These are phyloP conservation scores for Ricinus communis DNA, from an alignment of 345 rosid genomes.

Conservation along the genomic window DNA sequence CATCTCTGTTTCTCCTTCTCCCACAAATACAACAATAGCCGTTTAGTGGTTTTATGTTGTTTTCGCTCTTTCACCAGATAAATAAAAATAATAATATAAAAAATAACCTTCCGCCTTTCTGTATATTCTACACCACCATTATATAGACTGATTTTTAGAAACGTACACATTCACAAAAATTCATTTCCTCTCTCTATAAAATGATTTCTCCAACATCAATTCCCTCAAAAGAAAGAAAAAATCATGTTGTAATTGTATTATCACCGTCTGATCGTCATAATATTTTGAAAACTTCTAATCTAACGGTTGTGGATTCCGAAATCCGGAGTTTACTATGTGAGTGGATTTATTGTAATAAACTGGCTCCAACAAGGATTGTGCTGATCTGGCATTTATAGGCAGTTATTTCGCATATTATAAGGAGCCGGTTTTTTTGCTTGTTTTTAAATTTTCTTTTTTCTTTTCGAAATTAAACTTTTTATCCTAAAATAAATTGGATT, in stretches of 20 bases:
- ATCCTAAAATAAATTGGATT: background rate
- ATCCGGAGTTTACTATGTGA: conserved; percentile 3
- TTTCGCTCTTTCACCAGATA: conserved; percentile 42
- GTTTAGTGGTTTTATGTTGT: conserved; percentile 38
- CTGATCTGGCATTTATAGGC: background rate
- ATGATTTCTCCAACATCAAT: background rate
- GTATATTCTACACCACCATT: conserved; percentile 5
- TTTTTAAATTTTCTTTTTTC: background rate
- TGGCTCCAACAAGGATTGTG: background rate
- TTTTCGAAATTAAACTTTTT: background rate
- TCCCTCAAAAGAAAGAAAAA: background rate
- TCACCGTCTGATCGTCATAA: background rate
- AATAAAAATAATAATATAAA: background rate
- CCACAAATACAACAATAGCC: conserved; percentile 56
- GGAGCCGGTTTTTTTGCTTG: background rate
- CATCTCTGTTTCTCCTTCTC: conserved; percentile 5
- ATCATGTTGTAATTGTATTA: too few relatives aligned
- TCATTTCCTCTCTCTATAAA: background rate
- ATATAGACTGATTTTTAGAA: background rate
- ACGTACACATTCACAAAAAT: background rate
- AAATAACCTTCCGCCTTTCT: too few relatives aligned
- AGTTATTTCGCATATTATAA: background rate
- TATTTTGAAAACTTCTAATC: background rate
- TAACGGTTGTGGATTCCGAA: background rate
- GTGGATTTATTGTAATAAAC: background rate